Percentiles rank a stretch among this genome's conserved stretches.
Conservation (phyloP, 495 filamentous ascomycete genomes). For the Friedmanniomyces endolithicus region DNA sequence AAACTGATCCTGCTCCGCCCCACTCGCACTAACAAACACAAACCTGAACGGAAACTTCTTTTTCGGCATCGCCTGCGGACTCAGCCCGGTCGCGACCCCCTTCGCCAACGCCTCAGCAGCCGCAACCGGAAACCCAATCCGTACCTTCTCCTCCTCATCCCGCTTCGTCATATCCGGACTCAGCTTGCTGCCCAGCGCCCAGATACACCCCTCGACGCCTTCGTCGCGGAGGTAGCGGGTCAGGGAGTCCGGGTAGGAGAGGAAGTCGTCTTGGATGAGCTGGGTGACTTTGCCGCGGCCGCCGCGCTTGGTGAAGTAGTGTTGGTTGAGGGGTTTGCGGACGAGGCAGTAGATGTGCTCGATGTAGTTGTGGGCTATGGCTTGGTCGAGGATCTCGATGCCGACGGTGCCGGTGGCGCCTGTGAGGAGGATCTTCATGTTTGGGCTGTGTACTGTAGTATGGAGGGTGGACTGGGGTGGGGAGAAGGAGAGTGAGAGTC, state of each 20-base stretch:
- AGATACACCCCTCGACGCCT: conserved; percentile 20
- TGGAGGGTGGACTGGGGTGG: not conserved
- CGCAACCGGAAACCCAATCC: conserved; percentile 11
- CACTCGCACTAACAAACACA: conserved; percentile 10
- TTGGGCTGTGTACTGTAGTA: not conserved
- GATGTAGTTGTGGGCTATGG: conserved; percentile 19
- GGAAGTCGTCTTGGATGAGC: conserved; percentile 15
- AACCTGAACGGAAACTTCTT: conserved; percentile 21
- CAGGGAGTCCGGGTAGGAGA: conserved; percentile 9
- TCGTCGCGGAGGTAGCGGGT: conserved; percentile 1
- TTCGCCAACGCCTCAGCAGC: conserved; percentile 17
- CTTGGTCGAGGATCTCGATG: conserved; percentile 17
- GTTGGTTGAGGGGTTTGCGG: conserved; percentile 8
- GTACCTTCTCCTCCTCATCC: conserved; percentile 15
- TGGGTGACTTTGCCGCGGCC: conserved; percentile 8
- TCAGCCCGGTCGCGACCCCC: conserved; percentile 13
- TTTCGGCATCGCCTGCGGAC: conserved; percentile 13
- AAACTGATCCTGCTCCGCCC: conserved; percentile 20
- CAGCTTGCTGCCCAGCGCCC: conserved; percentile 3
- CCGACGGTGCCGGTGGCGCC: conserved; percentile 21
- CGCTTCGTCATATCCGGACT: conserved; percentile 1
- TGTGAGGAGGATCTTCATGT: conserved; percentile 20
- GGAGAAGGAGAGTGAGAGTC: not conserved
- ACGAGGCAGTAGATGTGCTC: conserved; percentile 14
- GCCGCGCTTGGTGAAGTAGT: not conserved